Conservation (phyloP, 2,329 filamentous ascomycete species). For the Trichophyton simii region DNA sequence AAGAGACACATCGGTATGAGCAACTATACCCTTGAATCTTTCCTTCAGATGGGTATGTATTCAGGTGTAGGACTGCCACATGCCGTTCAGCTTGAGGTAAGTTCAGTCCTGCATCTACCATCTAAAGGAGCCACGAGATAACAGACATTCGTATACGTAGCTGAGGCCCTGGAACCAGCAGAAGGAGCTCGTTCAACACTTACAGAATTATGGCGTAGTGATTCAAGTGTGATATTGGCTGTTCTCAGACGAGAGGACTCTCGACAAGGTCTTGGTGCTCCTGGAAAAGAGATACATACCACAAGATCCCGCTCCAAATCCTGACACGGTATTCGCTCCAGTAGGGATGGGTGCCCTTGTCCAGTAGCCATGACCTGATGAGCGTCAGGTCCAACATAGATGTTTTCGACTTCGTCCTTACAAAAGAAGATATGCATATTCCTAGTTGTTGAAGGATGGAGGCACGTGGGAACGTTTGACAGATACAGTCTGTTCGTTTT, state of each 20-base stretch:
- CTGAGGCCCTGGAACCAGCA: slow-evolving; percentile 63
- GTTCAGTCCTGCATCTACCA: slow-evolving; percentile 13
- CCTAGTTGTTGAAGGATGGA: slow-evolving; percentile 40
- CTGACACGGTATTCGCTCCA: slow-evolving; percentile 72
- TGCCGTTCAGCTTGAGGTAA: slow-evolving; percentile 61
- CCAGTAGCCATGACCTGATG: slow-evolving; percentile 41
- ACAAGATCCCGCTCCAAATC: slow-evolving; percentile 62
- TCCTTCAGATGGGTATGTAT: slow-evolving; percentile 55
- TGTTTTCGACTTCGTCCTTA: slow-evolving; percentile 49
- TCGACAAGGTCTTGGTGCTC: slow-evolving; percentile 41
- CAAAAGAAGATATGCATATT: slow-evolving; percentile 43
- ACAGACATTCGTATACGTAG: slow-evolving; percentile 26
- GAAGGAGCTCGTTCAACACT: slow-evolving; percentile 39
- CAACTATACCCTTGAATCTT: slow-evolving; percentile 56
- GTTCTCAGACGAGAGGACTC: slow-evolving; percentile 37
- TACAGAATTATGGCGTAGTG: slow-evolving; percentile 38
- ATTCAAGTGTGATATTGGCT: slow-evolving; percentile 40
- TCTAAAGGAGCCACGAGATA: not conserved
- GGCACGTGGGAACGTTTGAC: slow-evolving; percentile 16
- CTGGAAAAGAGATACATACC: slow-evolving; percentile 60
- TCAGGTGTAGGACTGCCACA: slow-evolving; percentile 57
- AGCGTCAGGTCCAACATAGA: slow-evolving; percentile 48
- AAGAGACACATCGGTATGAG: slow-evolving; percentile 58
- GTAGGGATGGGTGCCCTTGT: slow-evolving; percentile 59
- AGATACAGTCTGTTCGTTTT: too few relatives aligned